Evolutionary conservation across 139 green algal species (phyloP), one percentile per base, ranked within the genome.

Genomic region (Nannochloris sp.): DNA sequence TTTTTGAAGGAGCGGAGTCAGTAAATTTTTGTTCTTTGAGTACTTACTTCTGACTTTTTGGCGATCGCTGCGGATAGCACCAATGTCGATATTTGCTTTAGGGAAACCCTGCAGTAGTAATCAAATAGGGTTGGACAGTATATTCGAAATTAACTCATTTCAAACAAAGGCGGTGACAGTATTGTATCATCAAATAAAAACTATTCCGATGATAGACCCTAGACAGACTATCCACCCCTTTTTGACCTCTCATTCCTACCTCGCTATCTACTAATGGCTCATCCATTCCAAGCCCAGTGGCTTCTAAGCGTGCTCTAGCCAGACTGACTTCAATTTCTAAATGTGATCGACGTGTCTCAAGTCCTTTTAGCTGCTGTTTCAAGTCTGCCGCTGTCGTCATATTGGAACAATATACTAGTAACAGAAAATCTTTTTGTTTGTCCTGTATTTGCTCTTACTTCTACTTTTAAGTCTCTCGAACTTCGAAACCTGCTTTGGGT

Each of bases 1-100:
- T n/a, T n/a, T n/a, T n/a, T n/a, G n/a, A n/a, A n/a, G n/a, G n/a
- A n/a, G n/a, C n/a, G n/a, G n/a, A n/a, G n/a, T n/a, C n/a, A n/a
- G n/a, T n/a, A n/a, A n/a, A n/a, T n/a, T n/a, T n/a, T n/a, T n/a
- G n/a, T n/a, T n/a, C 30, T 33, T 15, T 25, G 9, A 44, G 12
- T 3, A 38, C 67, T 34, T 37, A 85, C 78, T 68, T 44, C 72
- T 61, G 9, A 88, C 45, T 24, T 76, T 64, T 54, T 94, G 71
- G 7, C 88, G 72, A 42, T 95, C 85, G 2, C 46, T 65, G 2
- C 88, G 68, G 2, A 95, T 75, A 19, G 68, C 58, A 4, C 59
- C 23, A 14, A 95, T 59, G 56, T 95, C 87, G 0, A 96, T 80
- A 67, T 96, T 87, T 25, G 71, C 59, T 1, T 87, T 56, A 0